Base-by-base conservation (phyloP, 768 basidiomycete species). In the Phaffia australis region DNA sequence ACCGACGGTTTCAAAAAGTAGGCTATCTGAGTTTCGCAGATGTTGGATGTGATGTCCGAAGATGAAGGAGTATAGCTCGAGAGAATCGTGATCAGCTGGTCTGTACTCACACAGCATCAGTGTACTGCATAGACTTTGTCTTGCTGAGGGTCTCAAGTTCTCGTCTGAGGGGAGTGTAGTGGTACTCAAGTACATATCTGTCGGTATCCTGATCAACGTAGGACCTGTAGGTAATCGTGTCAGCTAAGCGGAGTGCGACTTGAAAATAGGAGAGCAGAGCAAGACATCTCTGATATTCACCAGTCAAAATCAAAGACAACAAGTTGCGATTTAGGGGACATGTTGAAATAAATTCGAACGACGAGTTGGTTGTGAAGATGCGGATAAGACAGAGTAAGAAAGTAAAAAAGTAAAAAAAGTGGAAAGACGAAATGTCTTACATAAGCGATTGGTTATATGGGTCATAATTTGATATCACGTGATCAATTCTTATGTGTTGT, bases 221-320 rank as follows among this genome's bases (percentile, higher is more conserved):
- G 47, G 65, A 63, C 68, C 65, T 58, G n/a, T 11, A 64, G 42
- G 69, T 67, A 69, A 19, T 54, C 67, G 32, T 60, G 69, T 1
- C 59, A 27, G 16, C 5, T 5, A 29, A 57, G 35, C 21, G 58
- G 30, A 56, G 18, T 54, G 50, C 2, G 56, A 15, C 15, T 51
- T 4, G 19, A 21, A 51, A 7, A 61, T 5, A 47, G 25, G 42
- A 6, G 3, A 62, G 19, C 52, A 4, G 46, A 32, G 27, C 42
- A 30, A 47, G 35, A 35, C 9, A 21, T 18, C 21, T 35, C 49
- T 32, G 47, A 18, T 46, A 73, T 75, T 70, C 70, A 87, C 94
- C 93, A 98, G 81, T 99, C 94, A 78, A 97, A 99, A 76, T 99
- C 94, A 71, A 87, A 97, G 18, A 97, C 85, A 66, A 97, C 80